Evolutionary conservation across 1,284 basidiomycete genomes (phyloP), one percentile per base, ranked within the genome.

Genomic region (Kwoniella shivajii): DNA sequence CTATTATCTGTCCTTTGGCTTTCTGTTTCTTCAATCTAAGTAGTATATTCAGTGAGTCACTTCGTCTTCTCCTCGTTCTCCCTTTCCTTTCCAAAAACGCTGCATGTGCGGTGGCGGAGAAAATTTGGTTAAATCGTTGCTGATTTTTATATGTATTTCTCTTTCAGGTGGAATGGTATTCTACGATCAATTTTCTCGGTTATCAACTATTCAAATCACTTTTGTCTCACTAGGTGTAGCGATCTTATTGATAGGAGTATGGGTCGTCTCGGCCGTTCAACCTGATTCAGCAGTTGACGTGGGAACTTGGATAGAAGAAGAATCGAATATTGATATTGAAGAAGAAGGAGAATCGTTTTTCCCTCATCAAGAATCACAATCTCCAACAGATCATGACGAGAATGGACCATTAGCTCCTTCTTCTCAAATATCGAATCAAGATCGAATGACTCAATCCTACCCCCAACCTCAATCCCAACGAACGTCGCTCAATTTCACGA

Each of bases 11-110:
- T 76, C 94, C 94, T 26, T 84, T 93, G 66, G 92, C 93, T 2
- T 98, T 97, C 77, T 96, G 92, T 77, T 92, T 93, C 75, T 98
- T 96, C 80, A 97, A 96, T 70, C 78, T 94, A 7, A 91, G 91
- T 5, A 92, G 90, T 13, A 94, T 95, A 71, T 82, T 92, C 52
- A 75, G 76, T 73, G 43, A 61, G 75, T 60, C 34, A 18, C 6
- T 10, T 42, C 18, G 6, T 38, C 38, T 16, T 30, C 1, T 46
- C 26, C 27, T 26, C 31, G 50, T 22, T 39, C 26, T 29, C n/a
- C n/a, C n/a, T n/a, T n/a, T n/a, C n/a, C n/a, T n/a, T n/a, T n/a
- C n/a, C n/a, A n/a, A n/a, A n/a, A n/a, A n/a, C n/a, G n/a, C n/a
- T n/a, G n/a, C n/a, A n/a, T n/a, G n/a, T n/a, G n/a, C n/a, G n/a